Evolutionary conservation across 2,329 filamentous ascomycete species (phyloP).

Genomic region (Penicillium digitatum): DNA sequence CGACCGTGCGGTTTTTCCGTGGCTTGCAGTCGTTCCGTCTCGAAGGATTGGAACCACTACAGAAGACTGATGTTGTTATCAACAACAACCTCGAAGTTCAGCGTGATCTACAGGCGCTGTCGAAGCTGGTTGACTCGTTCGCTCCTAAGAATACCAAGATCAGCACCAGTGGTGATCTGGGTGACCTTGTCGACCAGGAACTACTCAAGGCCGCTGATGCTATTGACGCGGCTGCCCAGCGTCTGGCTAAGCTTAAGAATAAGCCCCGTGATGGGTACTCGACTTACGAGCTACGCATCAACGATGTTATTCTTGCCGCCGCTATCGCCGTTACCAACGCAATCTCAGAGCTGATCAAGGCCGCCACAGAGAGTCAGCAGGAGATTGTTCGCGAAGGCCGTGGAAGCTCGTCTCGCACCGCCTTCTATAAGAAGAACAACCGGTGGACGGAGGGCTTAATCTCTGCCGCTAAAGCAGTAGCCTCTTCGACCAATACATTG

Average conservation of each 20-base stretch:
- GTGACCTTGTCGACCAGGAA: conserved; percentile 88
- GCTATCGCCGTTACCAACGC: conserved; percentile 90
- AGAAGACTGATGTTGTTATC: conserved; percentile 96
- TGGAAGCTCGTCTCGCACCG: conserved; percentile 79
- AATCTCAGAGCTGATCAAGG: conserved; percentile 91
- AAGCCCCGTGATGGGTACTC: conserved; percentile 95
- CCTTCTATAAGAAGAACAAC: conserved; percentile 99
- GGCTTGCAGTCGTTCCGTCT: conserved; percentile 89
- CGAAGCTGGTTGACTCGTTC: conserved; percentile 87
- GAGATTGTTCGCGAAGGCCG: conserved; percentile 94
- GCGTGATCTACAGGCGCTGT: conserved; percentile 86
- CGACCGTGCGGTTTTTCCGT: conserved; percentile 92
- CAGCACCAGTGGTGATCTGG: conserved; percentile 74
- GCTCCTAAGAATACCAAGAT: conserved; percentile 83
- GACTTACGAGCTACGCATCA: conserved; percentile 92
- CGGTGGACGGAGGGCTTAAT: conserved; percentile 98
- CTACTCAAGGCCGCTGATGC: conserved; percentile 91
- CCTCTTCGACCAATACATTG: conserved; percentile 85
- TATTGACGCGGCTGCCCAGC: conserved; percentile 85
- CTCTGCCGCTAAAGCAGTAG: conserved; percentile 93
- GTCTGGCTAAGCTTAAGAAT: conserved; percentile 86
- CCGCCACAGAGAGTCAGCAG: conserved; percentile 85
- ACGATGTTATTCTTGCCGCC: conserved; percentile 90
- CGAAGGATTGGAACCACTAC: conserved; percentile 80
- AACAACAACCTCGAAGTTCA: conserved; percentile 96